Percentiles rank a stretch among this genome's conserved stretches.
Conservation (phyloP, 768 basidiomycete species). For the Fomitopsis serialis region DNA sequence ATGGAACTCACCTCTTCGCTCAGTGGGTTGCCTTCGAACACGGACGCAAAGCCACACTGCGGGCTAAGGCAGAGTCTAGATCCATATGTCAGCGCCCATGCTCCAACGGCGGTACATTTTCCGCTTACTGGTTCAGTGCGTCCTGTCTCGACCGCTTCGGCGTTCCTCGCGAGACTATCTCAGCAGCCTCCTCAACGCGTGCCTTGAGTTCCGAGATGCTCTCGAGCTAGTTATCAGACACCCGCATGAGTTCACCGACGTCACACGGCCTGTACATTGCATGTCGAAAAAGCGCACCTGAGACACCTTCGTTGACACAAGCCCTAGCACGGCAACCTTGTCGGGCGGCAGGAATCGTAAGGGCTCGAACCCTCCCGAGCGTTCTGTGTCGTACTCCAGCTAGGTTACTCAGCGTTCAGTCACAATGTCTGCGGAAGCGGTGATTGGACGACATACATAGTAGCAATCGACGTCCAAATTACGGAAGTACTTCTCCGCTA, state of each 20-base stretch:
- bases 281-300: conserved; percentile 19
- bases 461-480: conserved; percentile 49
- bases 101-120: background rate
- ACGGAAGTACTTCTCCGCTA: conserved; percentile 49
- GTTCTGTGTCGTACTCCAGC: conserved; percentile 62
- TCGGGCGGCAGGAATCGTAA: conserved; percentile 43
- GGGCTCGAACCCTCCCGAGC: conserved; percentile 51
- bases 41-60: conserved; percentile 47
- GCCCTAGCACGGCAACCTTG: conserved; percentile 37
- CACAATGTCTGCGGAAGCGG: background rate
- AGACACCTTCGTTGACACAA: conserved; percentile 40
- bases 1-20: conserved; percentile 16
- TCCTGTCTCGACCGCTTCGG: conserved; percentile 29
- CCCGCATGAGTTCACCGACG: conserved; percentile 1
- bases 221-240: conserved; percentile 31
- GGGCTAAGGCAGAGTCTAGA: conserved; percentile 37
- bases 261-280: background rate
- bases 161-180: conserved; percentile 30
- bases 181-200: conserved; percentile 37
- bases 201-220: conserved; percentile 30
- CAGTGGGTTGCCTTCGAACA: conserved; percentile 39
- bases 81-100: background rate
- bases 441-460: conserved; percentile 25
- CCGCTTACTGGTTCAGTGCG: conserved; percentile 32
- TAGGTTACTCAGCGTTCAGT: conserved; percentile 8